phyloP scores from a whole-genome alignment of 2,329 filamentous ascomycete genomes.

The Epichloe glyceriae region DNA sequence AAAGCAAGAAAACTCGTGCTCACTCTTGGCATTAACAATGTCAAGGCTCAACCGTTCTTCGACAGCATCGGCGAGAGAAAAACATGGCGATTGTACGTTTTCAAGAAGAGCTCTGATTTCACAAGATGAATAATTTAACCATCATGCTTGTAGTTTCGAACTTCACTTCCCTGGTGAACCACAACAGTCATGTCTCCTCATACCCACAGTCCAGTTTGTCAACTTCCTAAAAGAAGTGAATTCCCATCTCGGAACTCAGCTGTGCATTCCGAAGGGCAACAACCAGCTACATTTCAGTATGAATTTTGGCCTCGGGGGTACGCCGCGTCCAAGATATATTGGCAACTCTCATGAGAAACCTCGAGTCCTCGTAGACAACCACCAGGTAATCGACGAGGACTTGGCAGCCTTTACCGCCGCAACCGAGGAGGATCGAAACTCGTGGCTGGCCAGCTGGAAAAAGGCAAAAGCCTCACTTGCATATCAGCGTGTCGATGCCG shows the following conservation, averaged over 20 bases:
- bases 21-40: background rate
- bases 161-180: conserved; percentile 38
- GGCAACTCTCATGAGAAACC: conserved; percentile 14
- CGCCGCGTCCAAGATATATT: conserved; percentile 55
- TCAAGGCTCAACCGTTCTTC: conserved; percentile 39
- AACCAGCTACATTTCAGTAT: conserved; percentile 44
- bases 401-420: conserved; percentile 18
- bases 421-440: background rate
- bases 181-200: conserved; percentile 48
- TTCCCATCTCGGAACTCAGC: conserved; percentile 33
- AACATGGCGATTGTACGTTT: conserved; percentile 63
- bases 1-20: background rate
- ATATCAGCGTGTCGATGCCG: conserved; percentile 18
- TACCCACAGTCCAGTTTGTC: conserved; percentile 53
- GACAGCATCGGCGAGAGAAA: conserved; percentile 43
- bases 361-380: background rate
- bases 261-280: conserved; percentile 44
- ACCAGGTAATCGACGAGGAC: conserved; percentile 12
- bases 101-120: background rate
- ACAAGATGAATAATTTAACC: background rate
- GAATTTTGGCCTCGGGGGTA: conserved; percentile 45
- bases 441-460: conserved; percentile 2
- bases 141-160: conserved; percentile 44
- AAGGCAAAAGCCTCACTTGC: conserved; percentile 18
- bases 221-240: conserved; percentile 55